Conservation (phyloP, 371 early-diverging fungal species). For the Catenaria anguillulae region DNA sequence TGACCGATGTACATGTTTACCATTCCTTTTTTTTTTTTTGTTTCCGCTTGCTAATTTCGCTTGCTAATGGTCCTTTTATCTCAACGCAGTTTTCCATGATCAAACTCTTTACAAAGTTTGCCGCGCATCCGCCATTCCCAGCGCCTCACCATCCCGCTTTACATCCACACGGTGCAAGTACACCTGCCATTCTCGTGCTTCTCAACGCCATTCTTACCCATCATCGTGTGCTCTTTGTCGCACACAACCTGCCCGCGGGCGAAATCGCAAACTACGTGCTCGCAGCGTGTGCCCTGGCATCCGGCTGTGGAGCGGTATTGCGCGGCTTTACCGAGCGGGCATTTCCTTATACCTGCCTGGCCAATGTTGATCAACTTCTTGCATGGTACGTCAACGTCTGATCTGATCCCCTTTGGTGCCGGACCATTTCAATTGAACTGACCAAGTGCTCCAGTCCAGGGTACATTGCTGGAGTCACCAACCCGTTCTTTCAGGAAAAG, state of each 20-base stretch:
- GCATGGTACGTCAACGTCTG: slow-evolving; percentile 37
- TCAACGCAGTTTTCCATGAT: slow-evolving; percentile 72
- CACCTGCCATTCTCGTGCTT: slow-evolving; percentile 71
- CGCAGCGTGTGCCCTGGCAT: slow-evolving; percentile 76
- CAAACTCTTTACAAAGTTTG: slow-evolving; percentile 54
- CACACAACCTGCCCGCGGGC: slow-evolving; percentile 73
- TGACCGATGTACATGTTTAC: no score
- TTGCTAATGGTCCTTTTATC: no score
- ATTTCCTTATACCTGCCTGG: slow-evolving; percentile 77
- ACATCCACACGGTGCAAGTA: slow-evolving; percentile 58
- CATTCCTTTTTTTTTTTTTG: no score
- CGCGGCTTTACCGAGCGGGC: slow-evolving; percentile 76
- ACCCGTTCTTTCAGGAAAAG: slow-evolving; percentile 83
- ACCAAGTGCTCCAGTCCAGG: slow-evolving; percentile 49
- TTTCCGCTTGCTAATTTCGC: no score
- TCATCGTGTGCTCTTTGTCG: slow-evolving; percentile 86
- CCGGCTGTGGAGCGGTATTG: slow-evolving; percentile 71
- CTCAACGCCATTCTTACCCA: slow-evolving; percentile 77
- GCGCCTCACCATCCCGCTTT: slow-evolving; percentile 75
- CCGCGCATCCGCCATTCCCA: slow-evolving; percentile 30
- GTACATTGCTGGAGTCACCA: slow-evolving; percentile 91
- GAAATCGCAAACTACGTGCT: slow-evolving; percentile 87
- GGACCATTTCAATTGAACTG: background rate
- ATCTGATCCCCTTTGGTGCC: no score
- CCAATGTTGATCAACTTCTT: slow-evolving; percentile 66